phyloP scores from a whole-genome alignment of 495 filamentous ascomycete genomes.

The Neurospora tetrasperma region DNA sequence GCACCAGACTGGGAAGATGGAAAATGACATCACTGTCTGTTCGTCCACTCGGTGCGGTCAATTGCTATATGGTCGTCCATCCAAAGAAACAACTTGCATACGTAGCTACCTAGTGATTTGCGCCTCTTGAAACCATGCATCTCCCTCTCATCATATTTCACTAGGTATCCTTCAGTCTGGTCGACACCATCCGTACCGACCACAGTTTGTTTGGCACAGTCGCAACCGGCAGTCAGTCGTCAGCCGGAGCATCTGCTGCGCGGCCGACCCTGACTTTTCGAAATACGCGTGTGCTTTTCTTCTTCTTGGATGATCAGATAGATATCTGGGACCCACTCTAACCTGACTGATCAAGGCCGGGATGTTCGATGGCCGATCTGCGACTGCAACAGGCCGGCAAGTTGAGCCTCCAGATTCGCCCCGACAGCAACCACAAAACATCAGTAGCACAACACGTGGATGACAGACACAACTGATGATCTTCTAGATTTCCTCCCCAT shows the following conservation, averaged over 20 bases:
- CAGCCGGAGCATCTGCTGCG: not conserved
- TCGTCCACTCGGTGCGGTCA: not conserved
- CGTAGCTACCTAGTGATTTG: no score
- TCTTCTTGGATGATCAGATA: not conserved
- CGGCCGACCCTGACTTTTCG: not conserved
- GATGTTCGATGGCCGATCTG: not conserved
- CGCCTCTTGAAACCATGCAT: not conserved
- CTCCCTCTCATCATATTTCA: not conserved
- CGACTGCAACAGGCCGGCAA: not conserved
- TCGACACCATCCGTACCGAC: not conserved
- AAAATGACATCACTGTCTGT: not conserved
- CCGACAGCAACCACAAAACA: not conserved
- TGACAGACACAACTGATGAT: not conserved
- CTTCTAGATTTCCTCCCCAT: not conserved
- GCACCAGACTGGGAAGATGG: not conserved
- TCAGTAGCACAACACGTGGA: not conserved
- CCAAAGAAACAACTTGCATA: not conserved
- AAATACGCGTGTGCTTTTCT: not conserved
- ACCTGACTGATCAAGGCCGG: not conserved
- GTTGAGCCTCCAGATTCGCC: not conserved
- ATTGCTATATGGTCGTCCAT: not conserved
- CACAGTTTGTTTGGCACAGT: not conserved
- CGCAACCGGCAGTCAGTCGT: not conserved
- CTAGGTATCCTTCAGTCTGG: not conserved
- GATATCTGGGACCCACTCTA: not conserved